A percentile compares a stretch with the other conserved stretches of the same genome.
These are phyloP conservation scores for Pontederia paniculata DNA, from an alignment of 176 grass and related monocot genomes.

Conservation along the genomic window DNA sequence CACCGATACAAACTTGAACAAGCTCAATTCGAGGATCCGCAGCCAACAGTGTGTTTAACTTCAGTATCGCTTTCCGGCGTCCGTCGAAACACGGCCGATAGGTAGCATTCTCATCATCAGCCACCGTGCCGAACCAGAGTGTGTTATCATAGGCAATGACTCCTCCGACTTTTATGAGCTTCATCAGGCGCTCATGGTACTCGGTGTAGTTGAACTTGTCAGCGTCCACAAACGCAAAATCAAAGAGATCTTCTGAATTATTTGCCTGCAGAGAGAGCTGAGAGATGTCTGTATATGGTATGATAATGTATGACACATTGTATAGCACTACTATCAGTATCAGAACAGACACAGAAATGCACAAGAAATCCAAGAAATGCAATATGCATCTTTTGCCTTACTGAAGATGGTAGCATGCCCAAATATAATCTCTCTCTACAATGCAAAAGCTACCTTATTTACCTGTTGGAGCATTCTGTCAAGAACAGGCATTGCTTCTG, in stretches of 20 bases:
- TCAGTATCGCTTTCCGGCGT: not conserved
- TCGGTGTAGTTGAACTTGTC: conserved; percentile 2
- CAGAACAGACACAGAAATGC: too few species aligned
- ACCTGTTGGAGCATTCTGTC: not conserved
- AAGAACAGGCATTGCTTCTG: not conserved
- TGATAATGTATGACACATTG: too few species aligned
- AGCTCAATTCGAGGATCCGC: conserved; percentile 1
- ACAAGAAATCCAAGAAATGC: too few species aligned
- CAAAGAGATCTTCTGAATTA: not conserved
- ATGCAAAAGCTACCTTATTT: not conserved
- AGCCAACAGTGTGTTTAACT: not conserved
- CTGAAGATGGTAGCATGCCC: too few species aligned
- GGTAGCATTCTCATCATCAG: not conserved
- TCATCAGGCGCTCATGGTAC: not conserved
- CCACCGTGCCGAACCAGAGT: not conserved
- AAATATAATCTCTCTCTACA: not conserved
- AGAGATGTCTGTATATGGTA: not conserved
- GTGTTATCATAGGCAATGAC: conserved; percentile 9
- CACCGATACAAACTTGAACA: not conserved
- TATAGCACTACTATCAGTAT: too few species aligned
- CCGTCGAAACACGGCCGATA: not conserved
- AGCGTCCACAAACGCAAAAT: conserved; percentile 2
- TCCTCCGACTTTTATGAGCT: not conserved
- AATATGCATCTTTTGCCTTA: too few species aligned
- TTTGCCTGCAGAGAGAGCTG: not conserved